Evolutionary conservation across 805 yeast species (phyloP).

Genomic region (Cyberlindnera veronae): DNA sequence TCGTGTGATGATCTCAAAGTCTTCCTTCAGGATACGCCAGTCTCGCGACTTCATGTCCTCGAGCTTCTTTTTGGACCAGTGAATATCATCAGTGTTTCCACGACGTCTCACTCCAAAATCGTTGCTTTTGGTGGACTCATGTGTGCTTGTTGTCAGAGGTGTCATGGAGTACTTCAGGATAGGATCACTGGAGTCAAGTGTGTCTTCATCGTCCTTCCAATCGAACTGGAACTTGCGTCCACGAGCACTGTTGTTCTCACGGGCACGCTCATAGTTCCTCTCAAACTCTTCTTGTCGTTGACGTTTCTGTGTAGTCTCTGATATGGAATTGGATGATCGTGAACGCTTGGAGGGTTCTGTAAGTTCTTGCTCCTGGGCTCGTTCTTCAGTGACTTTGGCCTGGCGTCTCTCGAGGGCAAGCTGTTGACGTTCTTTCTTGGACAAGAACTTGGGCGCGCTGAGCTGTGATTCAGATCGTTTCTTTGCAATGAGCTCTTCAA

Average conservation of each 20-base stretch:
- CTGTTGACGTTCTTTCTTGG: slow-evolving; percentile 42
- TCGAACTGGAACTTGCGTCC: slow-evolving; percentile 54
- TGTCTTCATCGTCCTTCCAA: slow-evolving; percentile 71
- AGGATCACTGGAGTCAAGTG: slow-evolving; percentile 41
- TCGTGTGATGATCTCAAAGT: slow-evolving; percentile 59
- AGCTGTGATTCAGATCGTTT: slow-evolving; percentile 19
- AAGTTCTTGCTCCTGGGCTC: neutral
- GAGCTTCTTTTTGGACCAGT: slow-evolving; percentile 69
- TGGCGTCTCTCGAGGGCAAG: slow-evolving; percentile 27
- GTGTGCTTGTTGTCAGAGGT: neutral
- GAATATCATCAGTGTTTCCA: slow-evolving; percentile 21
- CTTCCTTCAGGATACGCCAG: slow-evolving; percentile 86
- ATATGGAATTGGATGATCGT: neutral
- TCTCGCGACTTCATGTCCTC: slow-evolving; percentile 73
- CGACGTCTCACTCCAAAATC: slow-evolving; percentile 1
- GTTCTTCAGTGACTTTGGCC: slow-evolving; percentile 6
- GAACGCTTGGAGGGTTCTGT: neutral
- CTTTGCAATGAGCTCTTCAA: slow-evolving; percentile 33
- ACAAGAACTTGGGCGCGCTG: slow-evolving; percentile 40
- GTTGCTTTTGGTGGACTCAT: too few species aligned
- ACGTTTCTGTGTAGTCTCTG: slow-evolving; percentile 1
- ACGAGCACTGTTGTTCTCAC: slow-evolving; percentile 2
- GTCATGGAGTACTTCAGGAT: slow-evolving; percentile 13
- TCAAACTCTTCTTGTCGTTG: neutral
- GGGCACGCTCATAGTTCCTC: slow-evolving; percentile 4